phyloP scores from a whole-genome alignment of 257 asterid species.

The Nicotiana tabacum region DNA sequence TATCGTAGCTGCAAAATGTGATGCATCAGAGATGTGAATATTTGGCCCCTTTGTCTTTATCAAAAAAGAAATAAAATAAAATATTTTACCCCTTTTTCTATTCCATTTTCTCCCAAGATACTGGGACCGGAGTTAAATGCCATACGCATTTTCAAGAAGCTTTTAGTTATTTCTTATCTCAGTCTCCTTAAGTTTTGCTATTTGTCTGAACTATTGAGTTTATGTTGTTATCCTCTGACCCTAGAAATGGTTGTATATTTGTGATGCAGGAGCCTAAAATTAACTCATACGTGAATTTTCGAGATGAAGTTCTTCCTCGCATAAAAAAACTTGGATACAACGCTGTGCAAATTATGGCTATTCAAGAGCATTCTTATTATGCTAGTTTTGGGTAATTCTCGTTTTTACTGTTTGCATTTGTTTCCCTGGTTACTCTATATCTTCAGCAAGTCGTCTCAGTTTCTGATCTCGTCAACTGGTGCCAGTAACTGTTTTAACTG shows the following conservation, averaged over 20 bases:
- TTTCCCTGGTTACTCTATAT: background rate
- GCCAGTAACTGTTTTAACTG: background rate
- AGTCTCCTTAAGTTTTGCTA: background rate
- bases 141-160: background rate
- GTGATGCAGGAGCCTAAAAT: constrained; percentile 73
- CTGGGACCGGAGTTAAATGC: background rate
- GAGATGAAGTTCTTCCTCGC: constrained; percentile 97
- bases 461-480: background rate
- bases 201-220: background rate
- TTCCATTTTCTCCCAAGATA: background rate
- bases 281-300: constrained; percentile 80
- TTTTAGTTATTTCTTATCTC: background rate
- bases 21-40: background rate
- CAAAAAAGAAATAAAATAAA: background rate
- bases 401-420: constrained; percentile 7
- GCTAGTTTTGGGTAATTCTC: constrained; percentile 92
- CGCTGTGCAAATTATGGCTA: constrained; percentile 99
- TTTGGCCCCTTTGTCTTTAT: background rate
- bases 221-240: background rate
- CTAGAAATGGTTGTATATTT: constrained; percentile 10
- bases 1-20: background rate
- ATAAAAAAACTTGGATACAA: constrained; percentile 94
- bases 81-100: background rate
- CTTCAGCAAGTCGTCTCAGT: background rate
- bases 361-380: constrained; percentile 99